Conservation (phyloP, 2,329 filamentous ascomycete genomes). For the Colletotrichum gloeosporioides region DNA sequence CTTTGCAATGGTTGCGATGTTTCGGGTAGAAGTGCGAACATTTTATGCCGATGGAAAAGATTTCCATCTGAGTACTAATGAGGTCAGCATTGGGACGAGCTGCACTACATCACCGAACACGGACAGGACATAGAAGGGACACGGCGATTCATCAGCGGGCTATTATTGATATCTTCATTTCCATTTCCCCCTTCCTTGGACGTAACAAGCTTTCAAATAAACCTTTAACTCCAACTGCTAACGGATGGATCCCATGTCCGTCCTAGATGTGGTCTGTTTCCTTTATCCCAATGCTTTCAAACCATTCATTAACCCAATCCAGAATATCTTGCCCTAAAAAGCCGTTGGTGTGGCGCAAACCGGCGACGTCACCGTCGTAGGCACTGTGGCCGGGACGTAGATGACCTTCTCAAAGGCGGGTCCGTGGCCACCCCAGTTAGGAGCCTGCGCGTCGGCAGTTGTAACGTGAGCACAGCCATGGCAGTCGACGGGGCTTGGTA, state of each 20-base stretch:
- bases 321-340: not conserved
- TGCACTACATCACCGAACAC: not conserved
- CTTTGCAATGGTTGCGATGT: not conserved
- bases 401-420: not conserved
- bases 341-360: not conserved
- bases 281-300: not conserved
- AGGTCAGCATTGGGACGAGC: not conserved
- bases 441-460: not conserved
- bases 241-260: not conserved
- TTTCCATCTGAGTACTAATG: not conserved
- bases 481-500: not conserved
- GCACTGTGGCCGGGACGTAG: not conserved
- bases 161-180: not conserved
- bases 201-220: not conserved
- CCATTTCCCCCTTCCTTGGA: not conserved
- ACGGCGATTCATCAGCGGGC: not conserved
- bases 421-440: not conserved
- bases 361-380: not conserved
- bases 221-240: not conserved
- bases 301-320: not conserved
- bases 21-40: not conserved
- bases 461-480: conserved; percentile 1
- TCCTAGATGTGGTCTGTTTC: not conserved
- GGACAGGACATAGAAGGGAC: not conserved
- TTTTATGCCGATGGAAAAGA: not conserved